phyloP scores from a whole-genome alignment of 208 protist species.

The Leishmania martiniquensis region DNA sequence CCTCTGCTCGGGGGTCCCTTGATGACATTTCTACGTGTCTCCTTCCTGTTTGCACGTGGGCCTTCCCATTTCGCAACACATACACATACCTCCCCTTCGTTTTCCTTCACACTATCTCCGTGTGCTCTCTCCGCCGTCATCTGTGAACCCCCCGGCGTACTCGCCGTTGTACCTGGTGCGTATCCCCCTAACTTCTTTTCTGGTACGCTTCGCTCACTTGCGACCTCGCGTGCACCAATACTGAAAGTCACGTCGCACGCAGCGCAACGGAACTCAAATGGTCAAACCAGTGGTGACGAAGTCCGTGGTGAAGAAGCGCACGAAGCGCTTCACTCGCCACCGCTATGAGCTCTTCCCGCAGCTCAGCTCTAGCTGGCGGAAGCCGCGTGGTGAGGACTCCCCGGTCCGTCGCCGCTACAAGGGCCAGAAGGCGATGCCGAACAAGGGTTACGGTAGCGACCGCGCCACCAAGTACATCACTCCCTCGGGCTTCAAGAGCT shows the following conservation, averaged over 20 bases:
- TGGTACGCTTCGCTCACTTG: neutral
- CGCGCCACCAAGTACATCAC: conserved; percentile 96
- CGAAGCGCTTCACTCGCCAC: conserved; percentile 97
- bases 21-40: neutral
- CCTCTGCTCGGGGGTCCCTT: neutral
- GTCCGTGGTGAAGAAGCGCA: conserved; percentile 98
- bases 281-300: conserved; percentile 93
- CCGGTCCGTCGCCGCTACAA: conserved; percentile 97
- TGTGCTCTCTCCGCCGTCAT: neutral
- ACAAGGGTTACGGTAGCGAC: conserved; percentile 99
- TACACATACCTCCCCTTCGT: neutral
- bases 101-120: neutral
- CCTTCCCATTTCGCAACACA: neutral
- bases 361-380: conserved; percentile 97
- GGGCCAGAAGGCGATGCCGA: conserved; percentile 97
- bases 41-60: neutral
- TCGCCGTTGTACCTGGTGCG: neutral
- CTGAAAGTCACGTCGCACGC: conserved; percentile 22
- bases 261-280: conserved; percentile 60
- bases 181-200: conserved; percentile 1
- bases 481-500: conserved; percentile 98
- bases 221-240: neutral
- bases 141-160: neutral
- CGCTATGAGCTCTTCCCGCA: conserved; percentile 95
- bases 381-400: conserved; percentile 99